phyloP scores from a whole-genome alignment of 176 grass and related monocot species.

The Avena atlantica region DNA sequence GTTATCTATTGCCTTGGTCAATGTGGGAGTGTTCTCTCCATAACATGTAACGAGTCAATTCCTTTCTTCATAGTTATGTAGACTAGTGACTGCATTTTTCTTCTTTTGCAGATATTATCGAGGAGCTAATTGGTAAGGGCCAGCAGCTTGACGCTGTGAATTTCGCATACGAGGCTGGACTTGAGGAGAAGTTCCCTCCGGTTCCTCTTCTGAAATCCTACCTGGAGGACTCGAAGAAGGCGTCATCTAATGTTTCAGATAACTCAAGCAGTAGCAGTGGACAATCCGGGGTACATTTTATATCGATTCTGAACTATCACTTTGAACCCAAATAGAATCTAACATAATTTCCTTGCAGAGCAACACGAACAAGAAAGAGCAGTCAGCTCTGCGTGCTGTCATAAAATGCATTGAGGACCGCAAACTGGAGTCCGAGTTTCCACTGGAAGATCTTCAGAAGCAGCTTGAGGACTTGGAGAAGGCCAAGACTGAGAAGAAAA shows the following conservation, averaged over 20 bases:
- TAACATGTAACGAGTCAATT: background rate
- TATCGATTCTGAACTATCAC: background rate
- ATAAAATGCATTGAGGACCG: slow-evolving; percentile 94
- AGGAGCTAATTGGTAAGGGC: slow-evolving; percentile 82
- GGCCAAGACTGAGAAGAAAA: slow-evolving; percentile 87
- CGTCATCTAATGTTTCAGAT: slow-evolving; percentile 48
- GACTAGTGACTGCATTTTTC: background rate
- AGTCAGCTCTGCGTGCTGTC: slow-evolving; percentile 68
- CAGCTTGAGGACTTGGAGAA: slow-evolving; percentile 90
- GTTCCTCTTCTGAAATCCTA: slow-evolving; percentile 91
- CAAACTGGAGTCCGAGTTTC: slow-evolving; percentile 82
- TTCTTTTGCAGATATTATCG: slow-evolving; percentile 75
- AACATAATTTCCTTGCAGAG: slow-evolving; percentile 58
- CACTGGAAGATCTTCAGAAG: slow-evolving; percentile 69
- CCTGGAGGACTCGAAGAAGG: slow-evolving; percentile 73
- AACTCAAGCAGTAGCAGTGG: slow-evolving; percentile 57
- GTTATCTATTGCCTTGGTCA: slow-evolving; percentile 20
- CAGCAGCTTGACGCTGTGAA: slow-evolving; percentile 94
- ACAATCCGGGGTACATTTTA: slow-evolving; percentile 62
- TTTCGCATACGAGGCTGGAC: slow-evolving; percentile 84
- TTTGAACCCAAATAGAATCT: slow-evolving; percentile 30
- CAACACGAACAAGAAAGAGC: slow-evolving; percentile 77
- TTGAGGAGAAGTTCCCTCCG: slow-evolving; percentile 79
- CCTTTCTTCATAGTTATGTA: slow-evolving; percentile 23
- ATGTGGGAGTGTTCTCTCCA: background rate